phyloP scores from a whole-genome alignment of 441 rosid genomes.

The Daphne laureola region DNA sequence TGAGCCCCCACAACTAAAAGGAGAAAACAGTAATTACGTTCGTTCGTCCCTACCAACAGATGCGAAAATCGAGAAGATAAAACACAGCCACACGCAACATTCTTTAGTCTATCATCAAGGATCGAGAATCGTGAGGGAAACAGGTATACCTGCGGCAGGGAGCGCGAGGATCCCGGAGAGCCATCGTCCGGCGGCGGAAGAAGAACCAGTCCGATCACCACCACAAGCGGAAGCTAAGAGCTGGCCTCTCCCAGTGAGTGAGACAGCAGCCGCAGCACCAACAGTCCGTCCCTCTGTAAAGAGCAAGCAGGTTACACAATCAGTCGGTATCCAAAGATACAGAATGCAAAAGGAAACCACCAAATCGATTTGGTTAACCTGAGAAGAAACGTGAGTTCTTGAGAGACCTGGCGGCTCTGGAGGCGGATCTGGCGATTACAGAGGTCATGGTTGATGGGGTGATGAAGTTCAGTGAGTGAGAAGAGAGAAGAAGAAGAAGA shows the following conservation, averaged over 20 bases:
- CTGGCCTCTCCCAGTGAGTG: slow-evolving; percentile 48
- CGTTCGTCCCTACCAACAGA: background rate
- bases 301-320: background rate
- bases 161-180: slow-evolving; percentile 63
- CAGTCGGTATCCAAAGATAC: background rate
- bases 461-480: too few relatives aligned
- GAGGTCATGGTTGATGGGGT: slow-evolving; percentile 41
- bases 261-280: slow-evolving; percentile 66
- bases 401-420: slow-evolving; percentile 68
- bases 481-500: background rate
- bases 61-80: background rate
- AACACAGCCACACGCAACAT: too few relatives aligned
- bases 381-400: slow-evolving; percentile 62
- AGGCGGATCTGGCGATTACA: slow-evolving; percentile 69
- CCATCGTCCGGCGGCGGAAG: slow-evolving; percentile 52
- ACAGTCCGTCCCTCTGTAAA: slow-evolving; percentile 60
- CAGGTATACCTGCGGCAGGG: slow-evolving; percentile 70
- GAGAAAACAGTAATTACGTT: background rate
- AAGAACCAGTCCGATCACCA: slow-evolving; percentile 39
- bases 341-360: background rate
- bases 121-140: too few relatives aligned
- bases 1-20: background rate
- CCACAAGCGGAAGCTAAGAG: slow-evolving; percentile 44
- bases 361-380: slow-evolving; percentile 18
- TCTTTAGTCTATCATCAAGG: too few relatives aligned